Evolutionary conservation across 495 filamentous ascomycete species (phyloP).

Genomic region (Talaromyces trachyspermus): DNA sequence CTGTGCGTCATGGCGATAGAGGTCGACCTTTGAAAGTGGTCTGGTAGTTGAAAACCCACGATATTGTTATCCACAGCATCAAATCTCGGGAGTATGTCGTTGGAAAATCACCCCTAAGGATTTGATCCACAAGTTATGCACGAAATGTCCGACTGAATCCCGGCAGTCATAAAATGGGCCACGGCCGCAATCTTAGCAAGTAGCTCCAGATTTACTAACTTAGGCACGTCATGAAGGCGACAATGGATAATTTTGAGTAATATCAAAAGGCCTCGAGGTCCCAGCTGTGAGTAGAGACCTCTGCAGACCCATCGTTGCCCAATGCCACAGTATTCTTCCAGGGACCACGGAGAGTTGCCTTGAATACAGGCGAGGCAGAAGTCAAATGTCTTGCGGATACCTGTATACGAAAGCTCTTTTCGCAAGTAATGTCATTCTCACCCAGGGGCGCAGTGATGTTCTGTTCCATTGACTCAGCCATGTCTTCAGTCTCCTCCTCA

Average conservation of each 20-base stretch:
- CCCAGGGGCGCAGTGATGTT: too few relatives aligned
- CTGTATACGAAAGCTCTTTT: conserved; percentile 12
- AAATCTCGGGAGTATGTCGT: conserved; percentile 13
- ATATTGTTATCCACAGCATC: conserved; percentile 23
- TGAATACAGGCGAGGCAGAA: conserved; percentile 35
- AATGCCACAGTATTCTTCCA: conserved; percentile 17
- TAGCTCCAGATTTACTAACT: conserved; percentile 25
- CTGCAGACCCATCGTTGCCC: conserved; percentile 23
- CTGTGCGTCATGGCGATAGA: neutral
- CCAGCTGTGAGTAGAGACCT: conserved; percentile 18
- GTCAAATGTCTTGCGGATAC: conserved; percentile 41
- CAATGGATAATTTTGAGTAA: conserved; percentile 43
- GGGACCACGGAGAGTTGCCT: conserved; percentile 7
- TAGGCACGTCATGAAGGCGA: conserved; percentile 31
- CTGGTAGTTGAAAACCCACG: conserved; percentile 15
- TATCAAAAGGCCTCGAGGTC: conserved; percentile 34
- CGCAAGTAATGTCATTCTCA: too few relatives aligned
- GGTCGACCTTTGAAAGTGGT: conserved; percentile 6
- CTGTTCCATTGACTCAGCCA: too few relatives aligned
- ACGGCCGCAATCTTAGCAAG: conserved; percentile 40
- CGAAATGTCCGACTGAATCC: conserved; percentile 36
- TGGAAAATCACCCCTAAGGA: conserved; percentile 9
- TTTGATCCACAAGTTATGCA: conserved; percentile 34
- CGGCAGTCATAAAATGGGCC: conserved; percentile 39
- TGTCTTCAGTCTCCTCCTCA: neutral